phyloP scores from a whole-genome alignment of 2,329 filamentous ascomycete genomes.

The Claviceps arundinis region DNA sequence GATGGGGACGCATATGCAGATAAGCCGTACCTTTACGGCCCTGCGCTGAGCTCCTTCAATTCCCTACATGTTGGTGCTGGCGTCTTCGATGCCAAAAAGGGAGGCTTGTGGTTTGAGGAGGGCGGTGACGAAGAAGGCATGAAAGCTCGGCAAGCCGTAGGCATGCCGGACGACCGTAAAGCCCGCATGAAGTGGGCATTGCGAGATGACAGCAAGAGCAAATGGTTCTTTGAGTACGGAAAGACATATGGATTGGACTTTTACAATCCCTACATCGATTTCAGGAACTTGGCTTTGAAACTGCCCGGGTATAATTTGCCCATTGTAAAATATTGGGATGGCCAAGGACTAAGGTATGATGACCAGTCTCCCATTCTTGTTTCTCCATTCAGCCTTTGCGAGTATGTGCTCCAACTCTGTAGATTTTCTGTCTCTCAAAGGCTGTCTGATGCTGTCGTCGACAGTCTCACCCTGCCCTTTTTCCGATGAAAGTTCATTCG shows the following conservation, averaged over 20 bases:
- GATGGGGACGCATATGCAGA: constrained; percentile 86
- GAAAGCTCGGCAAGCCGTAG: constrained; percentile 28
- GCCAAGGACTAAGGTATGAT: constrained; percentile 58
- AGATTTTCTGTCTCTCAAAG: not conserved
- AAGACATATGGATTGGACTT: constrained; percentile 50
- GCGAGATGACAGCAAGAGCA: constrained; percentile 31
- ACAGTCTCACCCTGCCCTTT: not conserved
- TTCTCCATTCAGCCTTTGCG: not conserved
- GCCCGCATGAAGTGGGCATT: constrained; percentile 49
- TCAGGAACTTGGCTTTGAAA: constrained; percentile 56
- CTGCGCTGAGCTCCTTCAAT: constrained; percentile 70
- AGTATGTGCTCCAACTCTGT: not conserved
- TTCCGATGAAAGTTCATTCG: too few species aligned
- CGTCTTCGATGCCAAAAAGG: constrained; percentile 31
- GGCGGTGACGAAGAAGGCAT: constrained; percentile 47
- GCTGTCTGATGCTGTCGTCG: too few species aligned
- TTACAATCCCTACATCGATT: constrained; percentile 86
- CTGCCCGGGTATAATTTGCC: constrained; percentile 61
- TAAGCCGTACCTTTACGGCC: constrained; percentile 72
- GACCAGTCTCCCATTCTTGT: constrained; percentile 3
- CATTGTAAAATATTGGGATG: constrained; percentile 70
- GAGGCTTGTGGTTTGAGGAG: constrained; percentile 48
- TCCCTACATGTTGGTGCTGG: constrained; percentile 51
- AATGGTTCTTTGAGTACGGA: constrained; percentile 42
- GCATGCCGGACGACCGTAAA: constrained; percentile 38